Evolutionary conservation across 2,329 filamentous ascomycete genomes (phyloP).

Genomic region (Polytolypa hystricis): DNA sequence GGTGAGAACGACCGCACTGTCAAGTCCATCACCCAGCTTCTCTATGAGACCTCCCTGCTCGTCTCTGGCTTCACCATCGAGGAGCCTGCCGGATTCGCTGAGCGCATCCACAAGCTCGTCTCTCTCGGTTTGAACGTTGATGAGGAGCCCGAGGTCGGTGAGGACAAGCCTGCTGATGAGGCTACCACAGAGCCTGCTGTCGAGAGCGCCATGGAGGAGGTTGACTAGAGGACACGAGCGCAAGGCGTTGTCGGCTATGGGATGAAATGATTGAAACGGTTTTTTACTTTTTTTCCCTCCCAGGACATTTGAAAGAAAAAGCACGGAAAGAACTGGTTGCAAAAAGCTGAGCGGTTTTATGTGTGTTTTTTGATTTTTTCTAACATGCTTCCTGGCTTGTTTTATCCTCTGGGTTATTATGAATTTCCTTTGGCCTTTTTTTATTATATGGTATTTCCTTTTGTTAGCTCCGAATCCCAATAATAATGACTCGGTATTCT

Average conservation of each 20-base stretch:
- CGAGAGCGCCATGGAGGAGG: constrained; percentile 99
- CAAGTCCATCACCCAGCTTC: constrained; percentile 96
- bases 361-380: too few relatives aligned
- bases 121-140: constrained; percentile 96
- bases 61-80: constrained; percentile 99
- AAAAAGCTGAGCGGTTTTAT: too few relatives aligned
- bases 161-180: constrained; percentile 47
- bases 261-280: neutral
- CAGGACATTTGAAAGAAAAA: too few relatives aligned
- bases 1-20: constrained; percentile 98
- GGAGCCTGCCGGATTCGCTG: constrained; percentile 92
- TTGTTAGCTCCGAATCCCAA: too few relatives aligned
- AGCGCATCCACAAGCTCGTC: constrained; percentile 99
- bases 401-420: too few relatives aligned
- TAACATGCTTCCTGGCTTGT: too few relatives aligned
- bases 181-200: constrained; percentile 53
- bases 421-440: too few relatives aligned
- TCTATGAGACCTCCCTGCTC: constrained; percentile 97
- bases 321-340: too few relatives aligned
- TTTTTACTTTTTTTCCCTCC: neutral
- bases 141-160: constrained; percentile 65
- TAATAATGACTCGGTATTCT: too few relatives aligned
- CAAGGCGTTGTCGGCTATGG: constrained; percentile 1
- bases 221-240: constrained; percentile 57
- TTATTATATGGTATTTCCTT: too few relatives aligned